A percentile compares a stretch with the other conserved stretches of the same genome.
Conservation (phyloP, 257 asterid species). For the Mentha longifolia region DNA sequence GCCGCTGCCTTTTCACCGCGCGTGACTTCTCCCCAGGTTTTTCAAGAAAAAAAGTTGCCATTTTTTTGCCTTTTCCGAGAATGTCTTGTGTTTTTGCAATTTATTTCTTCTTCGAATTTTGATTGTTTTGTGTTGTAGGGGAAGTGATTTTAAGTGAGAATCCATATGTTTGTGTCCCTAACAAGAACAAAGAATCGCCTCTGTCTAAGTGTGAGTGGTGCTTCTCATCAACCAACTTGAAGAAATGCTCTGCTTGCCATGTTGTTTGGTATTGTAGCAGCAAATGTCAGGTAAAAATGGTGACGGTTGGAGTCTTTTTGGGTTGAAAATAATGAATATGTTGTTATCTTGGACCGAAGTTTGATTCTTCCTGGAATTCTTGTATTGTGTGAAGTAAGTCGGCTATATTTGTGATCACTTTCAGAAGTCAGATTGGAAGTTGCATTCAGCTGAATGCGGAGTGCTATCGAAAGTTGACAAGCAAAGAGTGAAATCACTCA, state of each 20-base stretch:
- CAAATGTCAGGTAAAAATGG: slow-evolving; percentile 72
- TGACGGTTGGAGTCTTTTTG: neutral
- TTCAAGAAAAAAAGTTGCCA: neutral
- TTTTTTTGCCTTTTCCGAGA: slow-evolving; percentile 13
- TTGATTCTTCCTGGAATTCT: neutral
- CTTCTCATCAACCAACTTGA: slow-evolving; percentile 61
- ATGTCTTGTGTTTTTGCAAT: neutral
- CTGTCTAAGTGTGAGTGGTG: slow-evolving; percentile 80
- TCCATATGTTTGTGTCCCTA: slow-evolving; percentile 84
- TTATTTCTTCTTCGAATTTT: slow-evolving; percentile 1
- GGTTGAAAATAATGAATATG: neutral
- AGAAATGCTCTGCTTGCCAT: slow-evolving; percentile 89
- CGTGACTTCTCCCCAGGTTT: slow-evolving; percentile 83
- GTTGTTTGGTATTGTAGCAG: slow-evolving; percentile 80
- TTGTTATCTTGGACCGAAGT: slow-evolving; percentile 29
- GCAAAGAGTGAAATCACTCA: slow-evolving; percentile 63
- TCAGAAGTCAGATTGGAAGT: slow-evolving; percentile 91
- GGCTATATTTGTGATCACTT: slow-evolving; percentile 24
- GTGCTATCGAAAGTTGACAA: slow-evolving; percentile 59
- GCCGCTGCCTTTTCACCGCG: slow-evolving; percentile 78
- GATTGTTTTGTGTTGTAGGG: slow-evolving; percentile 49
- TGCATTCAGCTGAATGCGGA: slow-evolving; percentile 72
- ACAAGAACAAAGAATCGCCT: slow-evolving; percentile 60
- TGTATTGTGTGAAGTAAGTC: slow-evolving; percentile 23
- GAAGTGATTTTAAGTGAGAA: slow-evolving; percentile 76